Conservation (phyloP, 2,329 filamentous ascomycete species). For the Zymoseptoria tritici region DNA sequence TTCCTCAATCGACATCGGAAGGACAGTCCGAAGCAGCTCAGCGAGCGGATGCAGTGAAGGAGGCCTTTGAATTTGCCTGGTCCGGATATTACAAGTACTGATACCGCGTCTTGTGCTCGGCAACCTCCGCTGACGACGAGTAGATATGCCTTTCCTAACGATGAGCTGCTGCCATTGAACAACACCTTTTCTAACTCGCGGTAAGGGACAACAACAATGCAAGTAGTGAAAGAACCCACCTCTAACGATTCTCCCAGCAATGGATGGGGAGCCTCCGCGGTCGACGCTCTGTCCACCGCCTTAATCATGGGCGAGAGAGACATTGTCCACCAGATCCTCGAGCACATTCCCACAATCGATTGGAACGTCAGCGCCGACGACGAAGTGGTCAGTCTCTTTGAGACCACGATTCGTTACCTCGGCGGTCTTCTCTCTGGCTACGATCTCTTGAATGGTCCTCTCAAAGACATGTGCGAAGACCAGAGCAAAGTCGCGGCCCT, state of each 20-base stretch:
- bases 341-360: conserved; percentile 63
- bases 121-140: background rate
- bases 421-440: conserved; percentile 71
- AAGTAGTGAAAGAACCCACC: background rate
- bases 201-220: background rate
- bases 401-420: conserved; percentile 84
- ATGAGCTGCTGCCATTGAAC: conserved; percentile 56
- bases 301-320: conserved; percentile 64
- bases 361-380: conserved; percentile 66
- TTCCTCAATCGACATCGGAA: background rate
- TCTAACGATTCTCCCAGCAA: conserved; percentile 43
- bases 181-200: conserved; percentile 59
- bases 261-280: conserved; percentile 74
- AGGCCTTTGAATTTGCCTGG: conserved; percentile 65
- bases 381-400: conserved; percentile 66
- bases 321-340: conserved; percentile 62
- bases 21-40: conserved; percentile 8
- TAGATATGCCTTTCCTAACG: conserved; percentile 44
- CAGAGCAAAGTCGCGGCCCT: conserved; percentile 49
- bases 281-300: conserved; percentile 74
- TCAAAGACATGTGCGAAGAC: conserved; percentile 26
- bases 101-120: background rate
- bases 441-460: conserved; percentile 64
- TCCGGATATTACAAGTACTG: conserved; percentile 40
- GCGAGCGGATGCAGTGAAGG: conserved; percentile 53